Base-by-base conservation (phyloP, 495 filamentous ascomycete species). In the Aspergillus funiculosus region DNA sequence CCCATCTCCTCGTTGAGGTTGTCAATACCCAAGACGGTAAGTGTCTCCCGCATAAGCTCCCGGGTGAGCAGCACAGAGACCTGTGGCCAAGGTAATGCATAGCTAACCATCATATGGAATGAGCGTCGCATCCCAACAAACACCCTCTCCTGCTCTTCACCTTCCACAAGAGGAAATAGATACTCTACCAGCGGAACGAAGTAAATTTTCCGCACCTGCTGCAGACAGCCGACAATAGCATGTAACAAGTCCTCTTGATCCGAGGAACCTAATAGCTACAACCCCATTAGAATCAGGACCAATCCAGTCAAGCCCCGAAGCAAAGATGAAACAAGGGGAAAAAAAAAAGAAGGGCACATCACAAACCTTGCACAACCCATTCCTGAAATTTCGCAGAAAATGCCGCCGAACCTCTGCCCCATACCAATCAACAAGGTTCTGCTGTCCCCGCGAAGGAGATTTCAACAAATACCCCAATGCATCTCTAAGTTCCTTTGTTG, bases 51-150 rank as follows among this genome's bases (percentile, higher is more conserved):
- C 11, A 67, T 63, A 11, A 88, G 52, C 29, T 83, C 76, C 15
- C 57, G 58, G 2, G 67, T 64, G 3, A 89, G 58, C 9, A 80
- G 66, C 11, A 59, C 55, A 28, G 74, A 70, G 25, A 86, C 56
- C 5, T 56, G 34, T 20, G 60, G 61, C 53, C 72, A 71, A 4
- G 79, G 78, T 20, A 81, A 61, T 3, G 82, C 81, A 58, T 84
- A 82, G 13, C 74, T 72, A 22, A 87, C 74, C 18, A 88, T 74
- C 14, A 81, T 77, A 54, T 84, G 75, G 18, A 89, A 74, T 48
- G 80, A 75, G 27, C 76, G 67, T 14, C 70, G 67, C 46, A 86
- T 78, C 17, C 72, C 76, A 14, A 60, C 40, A 37, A 77, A 62
- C 6, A 72, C 59, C 4, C 48, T 48, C 4, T 75, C 67, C 46